Conservation (phyloP, 106 monocot species). For the Narthecium ossifragum region DNA sequence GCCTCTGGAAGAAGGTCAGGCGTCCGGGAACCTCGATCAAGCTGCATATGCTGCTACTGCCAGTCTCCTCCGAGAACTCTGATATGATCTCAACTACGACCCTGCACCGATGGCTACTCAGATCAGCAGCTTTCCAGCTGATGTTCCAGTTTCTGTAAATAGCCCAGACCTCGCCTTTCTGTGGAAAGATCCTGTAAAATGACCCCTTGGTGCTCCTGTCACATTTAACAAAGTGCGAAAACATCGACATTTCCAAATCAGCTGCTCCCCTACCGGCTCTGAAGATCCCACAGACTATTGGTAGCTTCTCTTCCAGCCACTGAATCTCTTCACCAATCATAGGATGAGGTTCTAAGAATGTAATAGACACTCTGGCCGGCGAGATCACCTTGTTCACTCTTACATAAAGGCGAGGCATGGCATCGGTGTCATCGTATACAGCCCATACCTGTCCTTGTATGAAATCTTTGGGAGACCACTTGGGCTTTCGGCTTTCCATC, state of each 20-base stretch:
- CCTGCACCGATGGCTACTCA: constrained; percentile 8
- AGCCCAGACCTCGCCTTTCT: constrained; percentile 48
- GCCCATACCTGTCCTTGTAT: constrained; percentile 37
- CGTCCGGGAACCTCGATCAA: constrained; percentile 23
- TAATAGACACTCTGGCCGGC: constrained; percentile 9
- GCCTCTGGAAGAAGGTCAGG: constrained; percentile 36
- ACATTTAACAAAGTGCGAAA: constrained; percentile 34
- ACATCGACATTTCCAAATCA: constrained; percentile 18
- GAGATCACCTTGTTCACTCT: constrained; percentile 18
- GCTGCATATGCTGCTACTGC: constrained; percentile 21
- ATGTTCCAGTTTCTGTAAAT: constrained; percentile 20
- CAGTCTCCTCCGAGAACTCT: constrained; percentile 25
- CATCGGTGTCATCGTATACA: constrained; percentile 16
- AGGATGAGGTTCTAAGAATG: constrained; percentile 32
- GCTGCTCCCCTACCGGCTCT: constrained; percentile 3
- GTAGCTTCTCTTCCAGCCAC: constrained; percentile 30
- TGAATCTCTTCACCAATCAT: constrained; percentile 22
- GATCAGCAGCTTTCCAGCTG: constrained; percentile 14
- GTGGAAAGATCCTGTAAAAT: constrained; percentile 35
- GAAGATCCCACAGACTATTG: constrained; percentile 34
- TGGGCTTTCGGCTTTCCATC: not conserved
- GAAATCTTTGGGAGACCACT: constrained; percentile 24
- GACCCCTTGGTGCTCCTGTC: constrained; percentile 23
- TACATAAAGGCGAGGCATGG: constrained; percentile 32
- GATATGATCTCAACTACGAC: constrained; percentile 53